Evolutionary conservation across 2,329 filamentous ascomycete species (phyloP).

Genomic region (Trichoderma polysporum): DNA sequence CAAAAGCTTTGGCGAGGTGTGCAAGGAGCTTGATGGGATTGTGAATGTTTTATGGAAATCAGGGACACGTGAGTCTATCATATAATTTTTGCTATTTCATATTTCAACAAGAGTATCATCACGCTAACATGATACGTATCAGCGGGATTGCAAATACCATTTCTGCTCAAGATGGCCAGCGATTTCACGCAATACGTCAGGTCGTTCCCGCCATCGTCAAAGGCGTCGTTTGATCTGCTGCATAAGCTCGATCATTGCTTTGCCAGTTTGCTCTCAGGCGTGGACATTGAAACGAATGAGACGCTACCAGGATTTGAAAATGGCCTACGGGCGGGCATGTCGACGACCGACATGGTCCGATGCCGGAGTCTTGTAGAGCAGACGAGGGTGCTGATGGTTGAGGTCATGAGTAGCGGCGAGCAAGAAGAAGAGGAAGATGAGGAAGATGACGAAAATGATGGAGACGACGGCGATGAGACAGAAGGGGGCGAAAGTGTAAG

Average conservation of each 20-base stretch:
- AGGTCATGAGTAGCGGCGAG: slow-evolving; percentile 56
- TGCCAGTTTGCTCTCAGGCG: slow-evolving; percentile 67
- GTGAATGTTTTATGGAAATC: slow-evolving; percentile 84
- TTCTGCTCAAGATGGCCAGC: slow-evolving; percentile 74
- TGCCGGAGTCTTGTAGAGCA: slow-evolving; percentile 79
- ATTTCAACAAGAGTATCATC: background rate
- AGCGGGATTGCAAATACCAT: slow-evolving; percentile 81
- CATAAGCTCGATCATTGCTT: slow-evolving; percentile 83
- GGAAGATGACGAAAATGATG: slow-evolving; percentile 41
- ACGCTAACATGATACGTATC: background rate
- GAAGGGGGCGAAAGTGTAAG: slow-evolving; percentile 39
- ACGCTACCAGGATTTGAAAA: slow-evolving; percentile 68
- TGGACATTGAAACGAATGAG: slow-evolving; percentile 64
- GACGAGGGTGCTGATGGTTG: slow-evolving; percentile 68
- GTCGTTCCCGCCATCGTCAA: slow-evolving; percentile 62
- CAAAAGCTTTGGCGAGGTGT: slow-evolving; percentile 66
- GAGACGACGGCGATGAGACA: slow-evolving; percentile 39
- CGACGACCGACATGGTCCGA: slow-evolving; percentile 80
- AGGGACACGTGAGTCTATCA: slow-evolving; percentile 68
- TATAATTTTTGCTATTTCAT: background rate
- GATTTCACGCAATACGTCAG: slow-evolving; percentile 70
- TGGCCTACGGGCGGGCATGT: slow-evolving; percentile 64
- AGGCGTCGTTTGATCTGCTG: slow-evolving; percentile 68
- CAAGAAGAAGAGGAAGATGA: slow-evolving; percentile 45
- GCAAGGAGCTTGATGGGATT: slow-evolving; percentile 69